phyloP scores from a whole-genome alignment of 768 basidiomycete genomes.

The Mrakia blollopis region DNA sequence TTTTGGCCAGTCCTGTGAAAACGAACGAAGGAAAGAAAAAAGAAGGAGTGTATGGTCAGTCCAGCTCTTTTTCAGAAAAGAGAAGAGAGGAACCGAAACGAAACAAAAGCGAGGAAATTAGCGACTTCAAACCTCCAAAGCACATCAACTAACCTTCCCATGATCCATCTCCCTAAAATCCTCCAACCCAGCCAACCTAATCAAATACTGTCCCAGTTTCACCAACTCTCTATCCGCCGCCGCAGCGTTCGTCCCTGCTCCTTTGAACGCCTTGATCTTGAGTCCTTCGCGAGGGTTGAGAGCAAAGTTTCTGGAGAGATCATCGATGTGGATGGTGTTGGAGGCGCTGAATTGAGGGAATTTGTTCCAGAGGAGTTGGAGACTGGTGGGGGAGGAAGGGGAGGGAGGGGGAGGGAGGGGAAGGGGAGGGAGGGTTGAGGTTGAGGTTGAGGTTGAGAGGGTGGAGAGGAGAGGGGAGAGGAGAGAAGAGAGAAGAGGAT shows the following conservation, averaged over 20 bases:
- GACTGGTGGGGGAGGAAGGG: constrained; percentile 40
- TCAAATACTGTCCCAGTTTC: background rate
- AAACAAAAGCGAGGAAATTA: background rate
- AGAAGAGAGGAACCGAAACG: too few species aligned
- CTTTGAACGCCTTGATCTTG: background rate
- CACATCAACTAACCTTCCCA: constrained; percentile 4
- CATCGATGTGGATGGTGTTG: constrained; percentile 85
- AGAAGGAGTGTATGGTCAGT: too few species aligned
- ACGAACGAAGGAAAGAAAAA: too few species aligned
- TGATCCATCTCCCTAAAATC: constrained; percentile 5
- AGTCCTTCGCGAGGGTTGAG: background rate
- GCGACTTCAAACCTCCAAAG: too few species aligned
- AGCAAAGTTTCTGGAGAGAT: constrained; percentile 48
- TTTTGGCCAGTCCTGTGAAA: background rate
- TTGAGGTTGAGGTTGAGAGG: background rate
- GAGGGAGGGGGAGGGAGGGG: too few species aligned
- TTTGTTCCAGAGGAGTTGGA: constrained; percentile 81
- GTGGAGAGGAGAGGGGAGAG: too few species aligned
- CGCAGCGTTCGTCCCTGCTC: background rate
- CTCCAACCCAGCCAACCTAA: background rate
- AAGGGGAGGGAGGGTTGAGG: too few species aligned
- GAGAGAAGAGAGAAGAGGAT: background rate
- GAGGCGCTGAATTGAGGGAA: constrained; percentile 59
- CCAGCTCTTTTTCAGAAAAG: too few species aligned
- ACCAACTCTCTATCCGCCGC: background rate